phyloP scores from a whole-genome alignment of 495 filamentous ascomycete species.

The Neurospora terricola region DNA sequence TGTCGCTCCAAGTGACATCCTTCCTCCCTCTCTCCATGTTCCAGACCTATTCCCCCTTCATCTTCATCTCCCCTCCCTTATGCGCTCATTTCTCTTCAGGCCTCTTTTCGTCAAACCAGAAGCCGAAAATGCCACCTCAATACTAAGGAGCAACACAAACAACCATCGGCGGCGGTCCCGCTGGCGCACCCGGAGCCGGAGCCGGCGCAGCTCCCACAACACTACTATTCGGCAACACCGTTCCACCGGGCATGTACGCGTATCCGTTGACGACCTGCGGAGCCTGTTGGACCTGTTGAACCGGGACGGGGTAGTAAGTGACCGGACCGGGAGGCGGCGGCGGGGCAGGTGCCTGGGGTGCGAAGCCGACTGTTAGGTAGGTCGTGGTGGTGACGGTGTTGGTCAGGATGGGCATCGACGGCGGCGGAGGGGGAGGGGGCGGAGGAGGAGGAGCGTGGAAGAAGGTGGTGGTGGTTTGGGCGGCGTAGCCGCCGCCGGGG shows the following conservation, averaged over 20 bases:
- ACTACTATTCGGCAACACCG: neutral
- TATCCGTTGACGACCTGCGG: neutral
- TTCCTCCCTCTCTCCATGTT: too few species aligned
- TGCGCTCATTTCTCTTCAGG: neutral
- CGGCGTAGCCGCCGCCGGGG: neutral
- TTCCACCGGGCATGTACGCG: neutral
- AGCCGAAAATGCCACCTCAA: neutral
- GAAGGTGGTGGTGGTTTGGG: neutral
- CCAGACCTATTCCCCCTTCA: neutral
- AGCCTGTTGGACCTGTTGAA: slow-evolving; percentile 1
- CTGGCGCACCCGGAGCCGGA: neutral
- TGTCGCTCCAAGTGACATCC: too few species aligned
- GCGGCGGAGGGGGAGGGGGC: neutral
- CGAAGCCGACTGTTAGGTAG: neutral
- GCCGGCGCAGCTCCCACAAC: neutral
- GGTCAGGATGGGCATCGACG: neutral
- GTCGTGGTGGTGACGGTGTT: neutral
- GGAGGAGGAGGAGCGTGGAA: neutral
- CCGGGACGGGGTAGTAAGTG: slow-evolving; percentile 1
- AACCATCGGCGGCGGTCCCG: neutral
- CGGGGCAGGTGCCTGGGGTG: neutral
- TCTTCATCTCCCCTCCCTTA: neutral
- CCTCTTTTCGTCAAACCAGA: neutral
- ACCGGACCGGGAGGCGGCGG: neutral
- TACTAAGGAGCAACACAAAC: neutral